Base-by-base conservation (phyloP, 345 rosid genomes). In the Arabidopsis thaliana region DNA sequence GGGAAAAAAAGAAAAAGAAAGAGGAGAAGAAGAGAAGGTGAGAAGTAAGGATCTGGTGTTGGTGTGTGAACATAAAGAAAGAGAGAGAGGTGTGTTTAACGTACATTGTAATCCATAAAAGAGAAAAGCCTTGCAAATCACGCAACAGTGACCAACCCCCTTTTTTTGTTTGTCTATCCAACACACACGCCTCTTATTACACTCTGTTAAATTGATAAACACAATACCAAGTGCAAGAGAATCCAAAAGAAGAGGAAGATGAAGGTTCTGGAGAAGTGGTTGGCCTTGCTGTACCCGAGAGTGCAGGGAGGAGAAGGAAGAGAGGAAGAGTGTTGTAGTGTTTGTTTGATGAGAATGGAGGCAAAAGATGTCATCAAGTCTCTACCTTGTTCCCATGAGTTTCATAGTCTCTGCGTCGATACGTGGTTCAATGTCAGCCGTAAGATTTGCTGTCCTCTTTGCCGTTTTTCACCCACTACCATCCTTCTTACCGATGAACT, bases 301-400 rank as follows among this genome's bases (percentile, higher is more conserved):
- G 60, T 70, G 33, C 45, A 67, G 2, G 38, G 42, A 37, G 55
- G 76, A 57, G 48, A 46, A 38, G 44, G 5, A 13, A 6, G 25
- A 10, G 93, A 74, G 14, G 61, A 82, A 7, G 89, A 86, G 14
- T 65, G 69, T 1, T 87, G 97, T 64, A 84, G 91, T 55, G 89
- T 93, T 40, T 93, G 98, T 72, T 25, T 91, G 74, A 84, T 86
- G 23, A 57, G 67, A 48, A 50, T 89, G 91, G 69, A 73, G 59
- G 85, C 53, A 41, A 83, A 75, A 5, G 81, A 78, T 36, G 84
- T 59, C 6, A 49, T 78, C 78, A 78, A 74, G 2, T 82, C 84
- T 6, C 80, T 91, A n/a, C 92, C 91, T 25, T 93, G 93, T 77
- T 65, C 75, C 45, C 98, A 91, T 65, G 77, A 73, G 80, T 94